Conservation (phyloP, 495 filamentous ascomycete genomes). For the Jackrogersella minutella region DNA sequence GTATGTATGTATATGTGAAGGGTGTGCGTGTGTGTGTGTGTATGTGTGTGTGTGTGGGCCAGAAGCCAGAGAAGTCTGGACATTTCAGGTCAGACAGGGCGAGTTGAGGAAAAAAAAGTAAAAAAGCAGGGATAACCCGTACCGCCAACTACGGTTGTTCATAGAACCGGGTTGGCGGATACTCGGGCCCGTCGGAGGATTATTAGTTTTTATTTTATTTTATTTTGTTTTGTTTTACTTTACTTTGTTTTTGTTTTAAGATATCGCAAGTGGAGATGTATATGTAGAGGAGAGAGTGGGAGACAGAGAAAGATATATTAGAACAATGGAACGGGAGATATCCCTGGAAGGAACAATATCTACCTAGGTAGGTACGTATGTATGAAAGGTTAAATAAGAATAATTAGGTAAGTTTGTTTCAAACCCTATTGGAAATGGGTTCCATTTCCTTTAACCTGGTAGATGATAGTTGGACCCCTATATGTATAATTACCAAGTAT, state of each 20-base stretch:
- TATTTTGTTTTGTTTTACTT: background rate
- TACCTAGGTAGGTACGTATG: too few relatives aligned
- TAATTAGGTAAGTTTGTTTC: background rate
- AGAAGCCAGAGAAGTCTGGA: constrained; percentile 22
- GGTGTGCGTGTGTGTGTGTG: background rate
- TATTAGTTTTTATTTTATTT: background rate
- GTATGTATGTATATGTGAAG: constrained; percentile 22
- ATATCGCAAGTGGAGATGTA: constrained; percentile 16
- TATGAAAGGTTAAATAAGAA: background rate
- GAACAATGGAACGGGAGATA: background rate
- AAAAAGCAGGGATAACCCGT: constrained; percentile 37
- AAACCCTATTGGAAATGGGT: background rate
- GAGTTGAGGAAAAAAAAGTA: constrained; percentile 30
- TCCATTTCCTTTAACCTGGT: background rate
- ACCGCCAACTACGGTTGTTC: constrained; percentile 31
- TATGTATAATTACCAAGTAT: background rate
- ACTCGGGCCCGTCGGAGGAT: constrained; percentile 39
- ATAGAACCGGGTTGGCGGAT: constrained; percentile 39
- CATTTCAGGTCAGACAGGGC: constrained; percentile 32
- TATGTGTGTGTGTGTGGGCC: constrained; percentile 22
- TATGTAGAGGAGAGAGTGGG: background rate
- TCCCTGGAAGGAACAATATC: too few relatives aligned
- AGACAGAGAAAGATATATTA: background rate
- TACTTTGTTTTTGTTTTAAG: constrained; percentile 2
- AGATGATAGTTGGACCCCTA: constrained; percentile 2